Evolutionary conservation across 1,284 basidiomycete genomes (phyloP).

Genomic region (Sporisorium sorghi): DNA sequence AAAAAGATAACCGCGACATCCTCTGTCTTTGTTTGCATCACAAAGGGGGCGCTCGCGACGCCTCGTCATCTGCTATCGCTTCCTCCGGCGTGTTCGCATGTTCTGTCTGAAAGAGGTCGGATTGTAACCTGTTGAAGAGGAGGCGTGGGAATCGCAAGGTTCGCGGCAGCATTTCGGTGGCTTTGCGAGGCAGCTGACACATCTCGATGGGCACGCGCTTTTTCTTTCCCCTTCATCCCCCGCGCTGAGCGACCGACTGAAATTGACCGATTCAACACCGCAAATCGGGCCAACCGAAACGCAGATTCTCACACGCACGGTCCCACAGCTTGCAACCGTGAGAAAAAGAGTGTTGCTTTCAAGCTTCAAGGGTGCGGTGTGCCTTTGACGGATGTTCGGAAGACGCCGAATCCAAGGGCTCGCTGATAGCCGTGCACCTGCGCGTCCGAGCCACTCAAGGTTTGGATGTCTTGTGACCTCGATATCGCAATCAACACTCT

Average conservation of each 20-base stretch:
- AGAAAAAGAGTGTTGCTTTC: slow-evolving; percentile 7
- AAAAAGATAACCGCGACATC: slow-evolving; percentile 2
- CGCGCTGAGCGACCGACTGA: no score
- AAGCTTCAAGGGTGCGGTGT: no score
- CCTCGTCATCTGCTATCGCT: not conserved
- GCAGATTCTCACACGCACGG: slow-evolving; percentile 6
- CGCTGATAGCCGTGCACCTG: not conserved
- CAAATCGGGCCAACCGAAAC: not conserved
- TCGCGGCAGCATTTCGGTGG: not conserved
- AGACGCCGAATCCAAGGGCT: slow-evolving; percentile 1
- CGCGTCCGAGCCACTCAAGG: not conserved
- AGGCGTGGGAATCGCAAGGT: not conserved
- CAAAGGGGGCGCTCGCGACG: not conserved
- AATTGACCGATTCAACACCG: not conserved
- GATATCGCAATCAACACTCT: not conserved
- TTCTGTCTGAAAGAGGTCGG: not conserved
- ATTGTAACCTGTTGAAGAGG: not conserved
- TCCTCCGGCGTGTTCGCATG: not conserved
- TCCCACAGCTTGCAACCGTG: no score
- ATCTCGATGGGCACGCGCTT: not conserved
- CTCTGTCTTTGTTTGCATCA: not conserved
- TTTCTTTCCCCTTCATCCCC: no score
- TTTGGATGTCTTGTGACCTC: slow-evolving; percentile 10
- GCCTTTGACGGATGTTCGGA: slow-evolving; percentile 6
- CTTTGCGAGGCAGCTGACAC: slow-evolving; percentile 2